Evolutionary conservation across 306 rosid genomes (phyloP), one percentile per base, ranked within the genome.

Genomic region (Rosa multiflora): DNA sequence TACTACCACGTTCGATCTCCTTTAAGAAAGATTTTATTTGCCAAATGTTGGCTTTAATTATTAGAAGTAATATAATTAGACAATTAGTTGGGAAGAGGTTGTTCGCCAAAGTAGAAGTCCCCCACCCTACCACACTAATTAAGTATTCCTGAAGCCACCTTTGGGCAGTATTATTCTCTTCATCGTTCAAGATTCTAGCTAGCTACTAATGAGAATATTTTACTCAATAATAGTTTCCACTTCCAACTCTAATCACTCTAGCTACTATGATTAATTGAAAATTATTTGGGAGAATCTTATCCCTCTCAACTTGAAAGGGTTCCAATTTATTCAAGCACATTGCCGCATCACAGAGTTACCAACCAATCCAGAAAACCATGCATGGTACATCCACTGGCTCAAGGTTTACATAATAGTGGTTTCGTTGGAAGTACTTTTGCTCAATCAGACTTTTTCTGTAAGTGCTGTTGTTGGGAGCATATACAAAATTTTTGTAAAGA

Each of bases 321-420:
- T 52, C 51, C 67, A 67, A 3, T 5, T 77, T 66, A 43, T 10
- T 69, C 67, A 61, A 61, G 18, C 40, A 61, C 21, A 66, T 35
- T 49, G 80, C 64, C 42, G 81, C 81, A 78, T 78, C 66, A 52
- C 75, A 14, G 51, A 51, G 17, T 72, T 44, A 18, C 77, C 32
- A 52, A 53, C 10, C 66, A 20, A 35, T 13, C 47, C 48, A 35
- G 64, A 73, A 52, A n/a, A 5, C 20, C 21, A 74, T 73, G 78
- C 21, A 74, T 73, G 78, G 21, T 74, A 74, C 23, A 37, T 66
- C 70, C 18, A 10, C 52, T 29, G 67, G 3, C 39, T 62, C 15
- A 11, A 21, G 56, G n/a, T 14, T 51, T 11, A 47, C 51, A 47
- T 47, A 47, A 14, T 20, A 20, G 11, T 18, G 11, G 61, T 6